A percentile compares a stretch with the other conserved stretches of the same genome.
phyloP scores from a whole-genome alignment of 768 basidiomycete species.

The Cystofilobasidium capitatum region DNA sequence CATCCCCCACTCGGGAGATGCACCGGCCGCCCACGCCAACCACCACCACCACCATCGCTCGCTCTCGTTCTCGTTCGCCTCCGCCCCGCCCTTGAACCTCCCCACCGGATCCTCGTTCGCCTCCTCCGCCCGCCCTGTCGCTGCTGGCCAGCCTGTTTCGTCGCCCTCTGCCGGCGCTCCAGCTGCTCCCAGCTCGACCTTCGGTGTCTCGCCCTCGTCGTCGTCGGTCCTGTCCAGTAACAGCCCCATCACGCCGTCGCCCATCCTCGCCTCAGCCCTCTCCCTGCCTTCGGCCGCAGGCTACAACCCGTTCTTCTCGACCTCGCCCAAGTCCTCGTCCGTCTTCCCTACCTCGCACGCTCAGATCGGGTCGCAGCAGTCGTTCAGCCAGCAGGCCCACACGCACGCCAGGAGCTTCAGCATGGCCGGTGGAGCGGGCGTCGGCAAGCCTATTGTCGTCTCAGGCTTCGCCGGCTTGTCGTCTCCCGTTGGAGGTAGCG shows the following conservation, averaged over 20 bases:
- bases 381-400: background rate
- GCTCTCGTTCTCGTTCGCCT: background rate
- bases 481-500: background rate
- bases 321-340: slow-evolving; percentile 6
- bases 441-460: background rate
- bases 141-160: too few species aligned
- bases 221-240: background rate
- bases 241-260: background rate
- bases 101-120: background rate
- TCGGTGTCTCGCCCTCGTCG: background rate
- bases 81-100: background rate
- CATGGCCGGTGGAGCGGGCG: background rate
- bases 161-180: too few species aligned
- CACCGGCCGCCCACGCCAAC: background rate
- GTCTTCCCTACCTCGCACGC: background rate
- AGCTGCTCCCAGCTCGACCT: background rate
- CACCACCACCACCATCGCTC: background rate
- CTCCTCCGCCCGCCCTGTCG: background rate
- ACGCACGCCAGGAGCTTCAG: background rate
- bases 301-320: slow-evolving; percentile 6
- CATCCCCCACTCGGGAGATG: background rate
- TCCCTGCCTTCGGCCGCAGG: background rate
- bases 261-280: background rate
- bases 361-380: background rate
- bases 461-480: background rate